Evolutionary conservation across 306 rosid species (phyloP).

Genomic region (Clitoria ternatea): DNA sequence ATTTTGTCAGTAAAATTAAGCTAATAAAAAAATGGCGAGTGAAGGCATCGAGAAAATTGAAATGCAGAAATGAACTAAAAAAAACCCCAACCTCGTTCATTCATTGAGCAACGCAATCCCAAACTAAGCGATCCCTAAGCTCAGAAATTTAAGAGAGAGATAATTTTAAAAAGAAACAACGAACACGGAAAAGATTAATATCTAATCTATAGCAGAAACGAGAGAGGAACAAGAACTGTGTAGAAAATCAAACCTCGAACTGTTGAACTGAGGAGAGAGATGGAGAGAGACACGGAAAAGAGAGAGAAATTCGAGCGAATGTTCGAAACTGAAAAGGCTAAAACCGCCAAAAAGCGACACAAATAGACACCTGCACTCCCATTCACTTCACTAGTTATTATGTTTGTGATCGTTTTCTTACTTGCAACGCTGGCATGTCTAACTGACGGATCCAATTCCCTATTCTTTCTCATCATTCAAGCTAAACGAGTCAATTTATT

Average conservation of each 20-base stretch:
- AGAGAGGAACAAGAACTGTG: slow-evolving; percentile 14
- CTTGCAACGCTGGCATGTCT: too few species aligned
- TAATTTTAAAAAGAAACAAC: background rate
- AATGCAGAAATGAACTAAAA: too few species aligned
- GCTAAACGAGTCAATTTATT: too few species aligned
- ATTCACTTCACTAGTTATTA: background rate
- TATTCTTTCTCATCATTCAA: too few species aligned
- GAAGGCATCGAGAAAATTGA: background rate
- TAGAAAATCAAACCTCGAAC: slow-evolving; percentile 47
- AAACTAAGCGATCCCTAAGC: slow-evolving; percentile 33
- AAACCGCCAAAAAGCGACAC: slow-evolving; percentile 73
- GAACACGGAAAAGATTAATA: slow-evolving; percentile 1
- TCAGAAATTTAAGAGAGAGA: background rate
- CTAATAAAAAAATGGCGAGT: background rate
- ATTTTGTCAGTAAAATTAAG: slow-evolving; percentile 24
- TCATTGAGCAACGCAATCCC: slow-evolving; percentile 29
- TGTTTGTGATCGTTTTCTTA: slow-evolving; percentile 18
- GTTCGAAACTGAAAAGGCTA: slow-evolving; percentile 53
- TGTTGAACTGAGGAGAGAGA: slow-evolving; percentile 18
- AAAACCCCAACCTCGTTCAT: slow-evolving; percentile 26
- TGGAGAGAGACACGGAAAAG: too few species aligned
- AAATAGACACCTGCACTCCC: slow-evolving; percentile 48
- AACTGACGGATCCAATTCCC: too few species aligned
- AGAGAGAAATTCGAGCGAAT: slow-evolving; percentile 34
- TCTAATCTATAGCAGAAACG: slow-evolving; percentile 18